A percentile compares a stretch with the other conserved stretches of the same genome.
Evolutionary conservation across 2,329 filamentous ascomycete genomes (phyloP).

Genomic region (Conoideocrella luteorostrata): DNA sequence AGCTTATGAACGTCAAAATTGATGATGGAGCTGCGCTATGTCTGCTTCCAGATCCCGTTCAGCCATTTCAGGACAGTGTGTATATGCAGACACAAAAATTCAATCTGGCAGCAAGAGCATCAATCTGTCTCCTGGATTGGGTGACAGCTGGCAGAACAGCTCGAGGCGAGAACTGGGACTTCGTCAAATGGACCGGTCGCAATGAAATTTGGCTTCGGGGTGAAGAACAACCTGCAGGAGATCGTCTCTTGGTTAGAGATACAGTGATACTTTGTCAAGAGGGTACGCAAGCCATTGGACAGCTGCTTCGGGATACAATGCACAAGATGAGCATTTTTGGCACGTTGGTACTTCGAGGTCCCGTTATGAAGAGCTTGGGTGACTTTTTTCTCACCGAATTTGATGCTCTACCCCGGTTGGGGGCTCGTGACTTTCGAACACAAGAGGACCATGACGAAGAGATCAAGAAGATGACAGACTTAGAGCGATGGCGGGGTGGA

Average conservation of each 20-base stretch:
- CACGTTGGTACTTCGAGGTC: conserved; percentile 76
- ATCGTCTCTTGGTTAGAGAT: conserved; percentile 74
- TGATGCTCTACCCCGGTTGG: conserved; percentile 69
- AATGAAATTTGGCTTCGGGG: conserved; percentile 73
- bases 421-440: conserved; percentile 68
- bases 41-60: conserved; percentile 82
- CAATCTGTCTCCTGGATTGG: conserved; percentile 86
- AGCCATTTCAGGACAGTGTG: conserved; percentile 77
- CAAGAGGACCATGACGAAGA: conserved; percentile 40
- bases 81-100: conserved; percentile 85
- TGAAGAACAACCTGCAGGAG: conserved; percentile 26
- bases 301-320: conserved; percentile 55
- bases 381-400: conserved; percentile 78
- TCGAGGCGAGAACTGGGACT: conserved; percentile 82
- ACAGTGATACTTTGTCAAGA: conserved; percentile 66
- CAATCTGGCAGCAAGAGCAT: conserved; percentile 47
- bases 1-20: conserved; percentile 47
- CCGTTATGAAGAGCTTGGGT: conserved; percentile 58
- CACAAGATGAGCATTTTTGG: conserved; percentile 71
- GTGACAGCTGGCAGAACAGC: conserved; percentile 82
- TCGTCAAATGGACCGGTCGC: conserved; percentile 69
- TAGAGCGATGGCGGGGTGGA: conserved; percentile 46
- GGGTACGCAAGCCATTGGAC: conserved; percentile 30
- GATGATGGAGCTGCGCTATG: conserved; percentile 49
- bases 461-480: conserved; percentile 28